Percentiles rank a stretch among this genome's conserved stretches.
Conservation (phyloP, 2,329 filamentous ascomycete genomes). For the Fusarium ambrosium region DNA sequence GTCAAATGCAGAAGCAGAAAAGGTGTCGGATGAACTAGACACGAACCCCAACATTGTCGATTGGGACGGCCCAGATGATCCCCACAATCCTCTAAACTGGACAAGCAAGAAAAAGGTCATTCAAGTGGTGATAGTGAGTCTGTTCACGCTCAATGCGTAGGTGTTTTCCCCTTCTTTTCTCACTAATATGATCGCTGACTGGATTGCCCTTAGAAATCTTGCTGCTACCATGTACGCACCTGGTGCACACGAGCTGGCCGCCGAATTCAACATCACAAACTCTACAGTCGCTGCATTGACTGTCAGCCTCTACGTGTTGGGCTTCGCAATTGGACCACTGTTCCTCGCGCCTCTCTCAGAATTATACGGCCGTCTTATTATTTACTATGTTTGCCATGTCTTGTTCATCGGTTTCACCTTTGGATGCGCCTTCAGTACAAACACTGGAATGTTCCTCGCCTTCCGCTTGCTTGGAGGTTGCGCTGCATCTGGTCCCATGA, state of each 20-base stretch:
- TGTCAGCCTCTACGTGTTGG: constrained; percentile 27
- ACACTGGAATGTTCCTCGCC: constrained; percentile 30
- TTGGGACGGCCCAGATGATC: constrained; percentile 69
- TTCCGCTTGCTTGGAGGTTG: constrained; percentile 36
- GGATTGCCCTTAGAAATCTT: constrained; percentile 20
- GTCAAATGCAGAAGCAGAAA: neutral
- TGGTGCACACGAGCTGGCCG: constrained; percentile 23
- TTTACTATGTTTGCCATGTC: constrained; percentile 29
- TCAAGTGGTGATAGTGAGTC: constrained; percentile 61
- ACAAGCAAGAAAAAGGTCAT: constrained; percentile 58
- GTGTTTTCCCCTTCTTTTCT: neutral
- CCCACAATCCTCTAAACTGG: constrained; percentile 76
- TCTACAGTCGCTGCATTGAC: constrained; percentile 25
- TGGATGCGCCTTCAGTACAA: constrained; percentile 28
- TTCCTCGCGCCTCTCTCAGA: constrained; percentile 38
- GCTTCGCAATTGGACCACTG: constrained; percentile 38
- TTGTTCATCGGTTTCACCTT: constrained; percentile 24
- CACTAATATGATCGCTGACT: neutral
- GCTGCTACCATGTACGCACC: constrained; percentile 44
- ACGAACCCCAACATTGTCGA: constrained; percentile 62
- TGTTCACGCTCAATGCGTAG: constrained; percentile 54
- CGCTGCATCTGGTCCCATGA: constrained; percentile 34
- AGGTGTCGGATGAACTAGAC: neutral
- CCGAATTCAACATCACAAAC: constrained; percentile 30
- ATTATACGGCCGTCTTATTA: constrained; percentile 25